Base-by-base conservation (phyloP, 1,284 basidiomycete genomes). In the Wallemia ichthyophaga region DNA sequence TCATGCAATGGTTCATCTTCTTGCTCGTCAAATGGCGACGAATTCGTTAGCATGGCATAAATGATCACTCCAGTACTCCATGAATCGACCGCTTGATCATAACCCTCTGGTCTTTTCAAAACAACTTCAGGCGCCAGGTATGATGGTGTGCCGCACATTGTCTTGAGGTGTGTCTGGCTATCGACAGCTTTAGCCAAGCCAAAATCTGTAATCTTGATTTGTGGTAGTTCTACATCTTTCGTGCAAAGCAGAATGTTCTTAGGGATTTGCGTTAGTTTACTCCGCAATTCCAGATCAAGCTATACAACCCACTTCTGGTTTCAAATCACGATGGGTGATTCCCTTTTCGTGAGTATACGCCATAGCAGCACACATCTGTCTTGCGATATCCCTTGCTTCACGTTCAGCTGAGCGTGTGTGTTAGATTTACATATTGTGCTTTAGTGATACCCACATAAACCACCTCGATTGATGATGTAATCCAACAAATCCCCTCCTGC, bases 71-170 rank as follows among this genome's bases (percentile, higher is more conserved):
- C 88, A 23, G 87, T 77, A 57, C 85, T 88, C 86, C 86, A 95
- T 63, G 83, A 86, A 67, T 95, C 88, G 57, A 92, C 89, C 19
- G 81, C 72, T 61, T 81, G 77, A 65, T 81, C 76, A 66, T 94
- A 94, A 1, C 86, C 85, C n/a, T 74, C 64, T 1, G 66, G 67
- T 54, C 75, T 71, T 64, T 83, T 81, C 66, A 76, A 74, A n/a
- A 92, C 82, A 27, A 95, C 85, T 67, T 89, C 85, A 0, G 84
- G 85, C 0, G 84, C 85, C 2, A 88, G 76, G 66, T 88, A 88
- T 59, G 75, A 77, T 0, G 85, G 84, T 0, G 85, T 87, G 13
- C 85, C 85, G 65, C 84, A 87, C 79, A 83, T 82, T 0, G 85
- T 87, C 80, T 83, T 70, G 69, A 1, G 71, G 70, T 21, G 37